phyloP scores from a whole-genome alignment of 768 basidiomycete genomes.

The Hygrophoropsis aurantiaca region DNA sequence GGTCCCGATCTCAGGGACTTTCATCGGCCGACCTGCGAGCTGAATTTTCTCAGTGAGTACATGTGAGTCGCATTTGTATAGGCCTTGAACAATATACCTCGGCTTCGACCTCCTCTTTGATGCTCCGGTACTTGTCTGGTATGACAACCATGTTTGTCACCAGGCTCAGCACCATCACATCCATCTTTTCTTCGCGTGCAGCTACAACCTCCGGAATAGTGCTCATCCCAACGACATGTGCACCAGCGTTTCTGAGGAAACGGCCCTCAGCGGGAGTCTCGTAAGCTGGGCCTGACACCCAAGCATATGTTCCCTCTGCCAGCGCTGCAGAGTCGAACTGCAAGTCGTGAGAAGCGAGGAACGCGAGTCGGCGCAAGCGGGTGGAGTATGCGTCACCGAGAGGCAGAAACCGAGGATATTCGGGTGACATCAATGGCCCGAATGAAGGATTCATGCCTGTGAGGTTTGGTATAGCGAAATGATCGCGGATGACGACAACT shows the following conservation, averaged over 20 bases:
- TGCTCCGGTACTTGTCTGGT: constrained; percentile 61
- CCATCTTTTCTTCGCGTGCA: constrained; percentile 71
- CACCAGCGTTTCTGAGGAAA: constrained; percentile 71
- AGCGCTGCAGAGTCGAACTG: constrained; percentile 53
- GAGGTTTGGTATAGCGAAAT: constrained; percentile 77
- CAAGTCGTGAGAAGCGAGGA: constrained; percentile 68
- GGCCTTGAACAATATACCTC: constrained; percentile 49
- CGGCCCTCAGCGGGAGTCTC: constrained; percentile 87
- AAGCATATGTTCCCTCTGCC: constrained; percentile 84
- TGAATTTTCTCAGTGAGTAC: constrained; percentile 26
- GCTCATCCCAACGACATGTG: constrained; percentile 93
- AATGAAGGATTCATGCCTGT: constrained; percentile 79
- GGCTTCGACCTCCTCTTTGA: constrained; percentile 72
- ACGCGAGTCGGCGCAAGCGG: constrained; percentile 65
- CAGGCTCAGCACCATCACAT: constrained; percentile 77
- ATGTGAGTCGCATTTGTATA: background rate
- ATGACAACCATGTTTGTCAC: constrained; percentile 87
- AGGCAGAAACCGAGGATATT: constrained; percentile 76
- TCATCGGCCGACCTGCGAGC: constrained; percentile 59
- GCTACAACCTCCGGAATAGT: constrained; percentile 88
- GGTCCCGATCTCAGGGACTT: constrained; percentile 38
- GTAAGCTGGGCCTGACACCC: constrained; percentile 89
- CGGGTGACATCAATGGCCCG: constrained; percentile 60
- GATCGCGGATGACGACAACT: constrained; percentile 87
- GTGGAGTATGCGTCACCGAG: constrained; percentile 83